phyloP scores from a whole-genome alignment of 2,329 filamentous ascomycete species.

The Dactylellina haptotyla region DNA sequence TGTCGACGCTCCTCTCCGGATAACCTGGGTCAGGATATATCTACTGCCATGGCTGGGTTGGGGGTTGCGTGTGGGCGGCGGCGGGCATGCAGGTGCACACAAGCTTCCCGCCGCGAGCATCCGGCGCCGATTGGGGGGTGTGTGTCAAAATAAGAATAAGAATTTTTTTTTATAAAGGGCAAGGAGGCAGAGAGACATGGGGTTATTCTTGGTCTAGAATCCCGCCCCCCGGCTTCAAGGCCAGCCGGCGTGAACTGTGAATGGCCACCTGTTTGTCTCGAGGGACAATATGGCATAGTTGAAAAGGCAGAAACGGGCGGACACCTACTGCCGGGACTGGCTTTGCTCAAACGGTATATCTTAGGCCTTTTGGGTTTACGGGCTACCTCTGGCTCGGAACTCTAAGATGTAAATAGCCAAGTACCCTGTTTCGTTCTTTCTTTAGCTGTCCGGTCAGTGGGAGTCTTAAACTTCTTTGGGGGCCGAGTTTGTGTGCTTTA shows the following conservation, averaged over 20 bases:
- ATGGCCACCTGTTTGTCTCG: constrained; percentile 10
- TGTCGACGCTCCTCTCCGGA: background rate
- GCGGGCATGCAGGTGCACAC: constrained; percentile 5
- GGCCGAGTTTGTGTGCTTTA: background rate
- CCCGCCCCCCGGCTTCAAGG: background rate
- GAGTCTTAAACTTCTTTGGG: background rate
- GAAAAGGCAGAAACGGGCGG: background rate
- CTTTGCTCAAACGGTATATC: background rate
- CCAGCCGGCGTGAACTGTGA: too few relatives aligned
- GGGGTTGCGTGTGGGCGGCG: background rate
- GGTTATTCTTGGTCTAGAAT: background rate
- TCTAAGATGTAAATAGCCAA: too few relatives aligned
- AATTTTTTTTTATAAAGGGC: constrained; percentile 4
- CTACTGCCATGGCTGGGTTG: too few relatives aligned
- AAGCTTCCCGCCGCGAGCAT: constrained; percentile 15
- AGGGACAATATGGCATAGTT: background rate
- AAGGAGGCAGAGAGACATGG: background rate
- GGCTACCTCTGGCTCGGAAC: too few relatives aligned
- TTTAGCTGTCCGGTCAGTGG: background rate
- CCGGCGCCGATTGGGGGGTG: background rate
- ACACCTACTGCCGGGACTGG: constrained; percentile 13
- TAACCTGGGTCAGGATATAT: background rate
- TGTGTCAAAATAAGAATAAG: background rate
- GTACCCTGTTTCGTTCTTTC: background rate
- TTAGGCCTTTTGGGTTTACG: too few relatives aligned